Conservation (phyloP, 2,329 filamentous ascomycete genomes). For the Aspergillus sp. region DNA sequence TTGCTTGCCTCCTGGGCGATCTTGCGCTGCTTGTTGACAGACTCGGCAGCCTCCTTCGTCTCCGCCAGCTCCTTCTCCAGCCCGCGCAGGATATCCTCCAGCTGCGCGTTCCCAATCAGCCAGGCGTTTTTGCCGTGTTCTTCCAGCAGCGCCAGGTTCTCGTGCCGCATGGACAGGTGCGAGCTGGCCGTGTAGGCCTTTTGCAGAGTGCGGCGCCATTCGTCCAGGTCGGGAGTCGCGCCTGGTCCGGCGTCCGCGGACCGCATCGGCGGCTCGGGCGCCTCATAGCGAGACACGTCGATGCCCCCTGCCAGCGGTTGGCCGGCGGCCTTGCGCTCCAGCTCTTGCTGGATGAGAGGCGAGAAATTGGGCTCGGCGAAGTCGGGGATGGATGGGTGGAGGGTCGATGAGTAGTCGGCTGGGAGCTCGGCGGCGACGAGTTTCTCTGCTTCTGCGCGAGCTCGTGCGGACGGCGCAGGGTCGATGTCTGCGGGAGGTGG, state of each 20-base stretch:
- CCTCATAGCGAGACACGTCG: constrained; percentile 80
- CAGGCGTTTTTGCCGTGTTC: constrained; percentile 84
- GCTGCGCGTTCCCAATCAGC: constrained; percentile 77
- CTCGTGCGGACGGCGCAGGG: constrained; percentile 58
- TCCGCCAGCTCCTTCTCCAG: constrained; percentile 74
- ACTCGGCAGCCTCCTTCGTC: constrained; percentile 67
- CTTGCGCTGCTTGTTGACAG: constrained; percentile 68
- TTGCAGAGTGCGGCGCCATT: constrained; percentile 52
- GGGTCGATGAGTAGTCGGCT: constrained; percentile 44
- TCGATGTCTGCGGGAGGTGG: constrained; percentile 68
- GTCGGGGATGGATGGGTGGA: constrained; percentile 60
- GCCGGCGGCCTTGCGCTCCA: constrained; percentile 62
- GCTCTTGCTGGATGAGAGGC: constrained; percentile 64
- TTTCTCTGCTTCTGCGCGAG: constrained; percentile 64
- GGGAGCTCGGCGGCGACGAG: constrained; percentile 68
- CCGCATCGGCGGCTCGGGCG: constrained; percentile 58
- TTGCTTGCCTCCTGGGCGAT: constrained; percentile 66
- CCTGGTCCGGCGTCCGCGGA: constrained; percentile 25
- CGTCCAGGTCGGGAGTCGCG: constrained; percentile 33
- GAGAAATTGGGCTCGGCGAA: constrained; percentile 57
- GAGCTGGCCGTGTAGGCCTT: constrained; percentile 58
- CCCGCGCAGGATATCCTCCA: constrained; percentile 67
- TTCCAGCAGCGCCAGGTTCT: constrained; percentile 72
- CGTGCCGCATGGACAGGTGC: constrained; percentile 55
- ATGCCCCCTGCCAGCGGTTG: constrained; percentile 61